Conservation (phyloP, 108 stramenopile species). For the Conticribra weissflogii region DNA sequence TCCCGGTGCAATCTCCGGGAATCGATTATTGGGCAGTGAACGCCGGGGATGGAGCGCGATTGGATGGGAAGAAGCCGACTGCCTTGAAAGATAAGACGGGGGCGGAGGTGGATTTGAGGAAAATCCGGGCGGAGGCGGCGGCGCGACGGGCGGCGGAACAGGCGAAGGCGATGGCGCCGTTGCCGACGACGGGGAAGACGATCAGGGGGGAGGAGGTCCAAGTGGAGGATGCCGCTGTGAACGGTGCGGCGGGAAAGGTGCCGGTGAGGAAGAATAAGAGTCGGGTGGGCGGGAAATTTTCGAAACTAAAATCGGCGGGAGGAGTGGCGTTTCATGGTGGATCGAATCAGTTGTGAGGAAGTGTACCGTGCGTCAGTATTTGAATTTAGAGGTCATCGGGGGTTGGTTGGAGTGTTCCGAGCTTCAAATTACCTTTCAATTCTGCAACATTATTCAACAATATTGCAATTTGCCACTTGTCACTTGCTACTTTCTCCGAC, state of each 20-base stretch:
- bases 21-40: slow-evolving; percentile 89
- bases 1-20: slow-evolving; percentile 68
- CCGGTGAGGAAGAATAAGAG: slow-evolving; percentile 73
- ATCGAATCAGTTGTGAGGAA: slow-evolving; percentile 43
- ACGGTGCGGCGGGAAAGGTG: slow-evolving; percentile 25
- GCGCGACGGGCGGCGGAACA: slow-evolving; percentile 64
- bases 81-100: slow-evolving; percentile 77
- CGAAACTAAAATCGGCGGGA: slow-evolving; percentile 63
- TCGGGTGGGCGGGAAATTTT: slow-evolving; percentile 76
- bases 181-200: slow-evolving; percentile 59
- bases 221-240: slow-evolving; percentile 18
- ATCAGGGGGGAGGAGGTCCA: slow-evolving; percentile 44
- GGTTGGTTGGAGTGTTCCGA: too few species aligned
- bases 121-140: slow-evolving; percentile 78
- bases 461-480: too few species aligned
- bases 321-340: slow-evolving; percentile 69
- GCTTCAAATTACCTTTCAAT: too few species aligned
- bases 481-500: too few species aligned
- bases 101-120: slow-evolving; percentile 76
- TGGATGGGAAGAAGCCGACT: slow-evolving; percentile 82
- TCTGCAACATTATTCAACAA: too few species aligned
- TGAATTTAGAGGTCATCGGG: too few species aligned
- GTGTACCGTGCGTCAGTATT: too few species aligned
- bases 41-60: slow-evolving; percentile 78
- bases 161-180: slow-evolving; percentile 45